Evolutionary conservation across 148 eudicot species (phyloP), one percentile per base, ranked within the genome.

Genomic region (Heliamphora exappendiculata): DNA sequence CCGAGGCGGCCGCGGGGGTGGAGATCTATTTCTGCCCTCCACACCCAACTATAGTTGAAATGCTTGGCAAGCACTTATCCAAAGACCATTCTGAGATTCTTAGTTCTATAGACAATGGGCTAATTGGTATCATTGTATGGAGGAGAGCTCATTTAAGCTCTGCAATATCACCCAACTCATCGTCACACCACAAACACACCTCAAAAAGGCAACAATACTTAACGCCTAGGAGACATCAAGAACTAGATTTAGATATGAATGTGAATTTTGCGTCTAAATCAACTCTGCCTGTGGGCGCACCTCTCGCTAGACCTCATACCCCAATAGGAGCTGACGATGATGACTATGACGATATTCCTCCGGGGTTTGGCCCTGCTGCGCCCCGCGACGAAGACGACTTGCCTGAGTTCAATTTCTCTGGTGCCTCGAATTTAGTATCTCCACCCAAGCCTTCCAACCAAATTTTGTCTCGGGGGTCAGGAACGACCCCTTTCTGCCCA

Each of bases 51-150:
- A 81, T 88, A 62, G 57, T 86, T 50, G 97, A 95, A 57, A 83
- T 93, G 85, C 86, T 95, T 26, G 50, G 81, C 80, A 87, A 82
- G 76, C 85, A 86, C 75, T 86, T 91, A 39, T 76, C 88, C 37
- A 89, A 87, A 74, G 80, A 83, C 77, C 84, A 82, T 65, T 84
- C 87, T 24, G 87, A 87, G 54, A 79, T 79, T 42, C 73, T 86
- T 29, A 84, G 84, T 67, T 73, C 89, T 54, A 79, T 84, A 17
- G 91, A 91, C 67, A 88, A 85, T 83, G 97, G 96, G 64, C 77
- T 95, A 79, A 91, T 95, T 82, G 99, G 97, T 78, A 83, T 93
- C 65, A 83, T 93, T 85, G 97, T 95, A 85, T 95, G 96, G 97
- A 84, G 97, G 83, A 91, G 84, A 87, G 79, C 81, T 81, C 93